Percentiles rank a stretch among this genome's conserved stretches.
phyloP scores from a whole-genome alignment of 495 filamentous ascomycete genomes.

The Penicillium psychrofluorescens region DNA sequence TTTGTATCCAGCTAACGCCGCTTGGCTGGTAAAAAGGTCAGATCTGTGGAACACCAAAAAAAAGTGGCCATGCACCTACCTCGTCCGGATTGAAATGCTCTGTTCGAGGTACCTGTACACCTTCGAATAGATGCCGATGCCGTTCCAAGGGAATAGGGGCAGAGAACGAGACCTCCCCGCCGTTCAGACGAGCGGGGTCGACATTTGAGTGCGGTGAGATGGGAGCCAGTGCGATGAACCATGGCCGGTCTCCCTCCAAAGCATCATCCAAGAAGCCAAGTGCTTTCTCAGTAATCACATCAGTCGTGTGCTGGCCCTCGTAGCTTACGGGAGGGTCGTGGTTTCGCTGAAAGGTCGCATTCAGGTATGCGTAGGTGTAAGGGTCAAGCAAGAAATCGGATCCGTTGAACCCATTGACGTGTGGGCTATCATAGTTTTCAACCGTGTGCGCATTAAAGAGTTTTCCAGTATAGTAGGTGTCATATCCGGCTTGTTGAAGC shows the following conservation, averaged over 20 bases:
- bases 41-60: slow-evolving; percentile 42
- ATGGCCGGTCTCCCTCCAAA: slow-evolving; percentile 43
- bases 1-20: slow-evolving; percentile 56
- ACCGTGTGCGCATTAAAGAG: slow-evolving; percentile 59
- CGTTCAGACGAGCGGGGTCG: slow-evolving; percentile 16
- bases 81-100: slow-evolving; percentile 39
- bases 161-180: slow-evolving; percentile 24
- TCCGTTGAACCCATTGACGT: slow-evolving; percentile 48
- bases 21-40: slow-evolving; percentile 48
- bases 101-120: slow-evolving; percentile 30
- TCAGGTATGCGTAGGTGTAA: slow-evolving; percentile 64
- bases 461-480: slow-evolving; percentile 69
- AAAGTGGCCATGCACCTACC: slow-evolving; percentile 20
- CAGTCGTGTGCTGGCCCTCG: slow-evolving; percentile 50
- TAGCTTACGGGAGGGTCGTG: slow-evolving; percentile 49
- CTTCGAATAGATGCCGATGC: slow-evolving; percentile 30
- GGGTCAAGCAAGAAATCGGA: slow-evolving; percentile 66
- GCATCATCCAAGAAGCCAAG: slow-evolving; percentile 59
- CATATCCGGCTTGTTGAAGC: slow-evolving; percentile 63
- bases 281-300: slow-evolving; percentile 58
- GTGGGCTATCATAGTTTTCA: slow-evolving; percentile 51
- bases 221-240: slow-evolving; percentile 62
- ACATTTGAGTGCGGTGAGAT: slow-evolving; percentile 61
- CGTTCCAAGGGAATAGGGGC: slow-evolving; percentile 43
- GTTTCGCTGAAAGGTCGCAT: slow-evolving; percentile 60